A percentile compares a stretch with the other conserved stretches of the same genome.
Evolutionary conservation across 2,329 filamentous ascomycete species (phyloP).

Genomic region (Aspergillus thermomutatus): DNA sequence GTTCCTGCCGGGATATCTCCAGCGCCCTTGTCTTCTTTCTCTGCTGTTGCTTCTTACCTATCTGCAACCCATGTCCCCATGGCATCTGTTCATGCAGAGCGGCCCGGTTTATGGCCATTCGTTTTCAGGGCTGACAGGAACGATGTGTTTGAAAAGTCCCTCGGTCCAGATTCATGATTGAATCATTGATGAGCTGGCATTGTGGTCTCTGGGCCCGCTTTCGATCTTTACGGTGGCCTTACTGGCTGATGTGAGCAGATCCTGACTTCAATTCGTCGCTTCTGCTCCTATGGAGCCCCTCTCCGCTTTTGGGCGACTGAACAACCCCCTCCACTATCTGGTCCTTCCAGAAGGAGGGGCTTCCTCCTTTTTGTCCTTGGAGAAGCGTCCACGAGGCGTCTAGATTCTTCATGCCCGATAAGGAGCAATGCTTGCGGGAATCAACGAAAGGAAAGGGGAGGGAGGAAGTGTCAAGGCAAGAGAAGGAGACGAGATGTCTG

Average conservation of each 20-base stretch:
- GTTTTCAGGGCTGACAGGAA: constrained; percentile 15
- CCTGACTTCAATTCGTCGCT: constrained; percentile 23
- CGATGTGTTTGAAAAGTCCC: constrained; percentile 5
- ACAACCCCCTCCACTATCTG: constrained; percentile 12
- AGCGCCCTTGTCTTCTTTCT: constrained; percentile 1
- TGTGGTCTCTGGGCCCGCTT: constrained; percentile 20
- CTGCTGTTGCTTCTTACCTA: constrained; percentile 2
- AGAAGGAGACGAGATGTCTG: constrained; percentile 18
- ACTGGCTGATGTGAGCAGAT: constrained; percentile 11
- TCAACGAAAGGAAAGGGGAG: constrained; percentile 5
- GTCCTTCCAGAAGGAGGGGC: constrained; percentile 15
- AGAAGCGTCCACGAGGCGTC: constrained; percentile 18
- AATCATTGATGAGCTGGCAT: constrained; percentile 33
- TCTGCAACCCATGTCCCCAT: constrained; percentile 13
- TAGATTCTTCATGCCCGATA: constrained; percentile 21
- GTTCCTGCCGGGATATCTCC: not conserved
- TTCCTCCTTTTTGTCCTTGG: constrained; percentile 3
- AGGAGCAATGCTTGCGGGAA: constrained; percentile 5
- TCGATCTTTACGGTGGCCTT: constrained; percentile 14
- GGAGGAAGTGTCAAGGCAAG: not conserved
- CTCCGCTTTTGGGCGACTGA: constrained; percentile 31
- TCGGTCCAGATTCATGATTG: constrained; percentile 12
- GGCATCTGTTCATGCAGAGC: constrained; percentile 28
- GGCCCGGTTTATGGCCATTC: constrained; percentile 23
- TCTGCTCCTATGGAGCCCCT: constrained; percentile 16